A percentile compares a stretch with the other conserved stretches of the same genome.
Conservation (phyloP, 257 asterid species). For the Leonotis leonurus region DNA sequence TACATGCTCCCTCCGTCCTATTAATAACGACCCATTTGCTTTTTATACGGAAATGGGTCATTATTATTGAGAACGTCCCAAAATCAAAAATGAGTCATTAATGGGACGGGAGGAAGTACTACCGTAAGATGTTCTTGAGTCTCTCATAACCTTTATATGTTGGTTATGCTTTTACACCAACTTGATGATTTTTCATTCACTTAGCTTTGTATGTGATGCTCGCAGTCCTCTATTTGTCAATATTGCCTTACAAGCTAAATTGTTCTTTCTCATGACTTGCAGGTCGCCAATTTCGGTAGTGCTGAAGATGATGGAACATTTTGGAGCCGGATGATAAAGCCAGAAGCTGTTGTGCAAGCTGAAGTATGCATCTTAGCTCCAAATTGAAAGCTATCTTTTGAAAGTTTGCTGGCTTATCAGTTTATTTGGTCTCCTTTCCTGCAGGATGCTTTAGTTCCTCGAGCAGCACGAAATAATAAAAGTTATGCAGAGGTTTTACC, state of each 20-base stretch:
- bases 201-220: slow-evolving; percentile 10
- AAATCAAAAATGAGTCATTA: too few relatives aligned
- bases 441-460: slow-evolving; percentile 93
- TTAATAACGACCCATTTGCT: too few relatives aligned
- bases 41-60: too few relatives aligned
- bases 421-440: slow-evolving; percentile 11
- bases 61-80: too few relatives aligned
- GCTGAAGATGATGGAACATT: slow-evolving; percentile 96
- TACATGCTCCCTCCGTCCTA: too few relatives aligned
- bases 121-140: neutral
- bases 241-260: slow-evolving; percentile 7
- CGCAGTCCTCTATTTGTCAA: neutral
- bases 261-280: slow-evolving; percentile 17
- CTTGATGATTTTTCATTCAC: neutral
- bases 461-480: slow-evolving; percentile 89
- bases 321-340: slow-evolving; percentile 99
- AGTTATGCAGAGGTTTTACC: slow-evolving; percentile 89
- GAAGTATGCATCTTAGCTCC: slow-evolving; percentile 44
- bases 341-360: slow-evolving; percentile 76
- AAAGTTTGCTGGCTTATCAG: slow-evolving; percentile 2
- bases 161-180: neutral
- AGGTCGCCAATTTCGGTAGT: slow-evolving; percentile 95
- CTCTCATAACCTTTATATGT: neutral
- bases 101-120: too few relatives aligned
- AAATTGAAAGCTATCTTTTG: slow-evolving; percentile 15